Evolutionary conservation across 2,329 filamentous ascomycete genomes (phyloP), one percentile per base, ranked within the genome.

Genomic region (Scedosporium aurantiacum): DNA sequence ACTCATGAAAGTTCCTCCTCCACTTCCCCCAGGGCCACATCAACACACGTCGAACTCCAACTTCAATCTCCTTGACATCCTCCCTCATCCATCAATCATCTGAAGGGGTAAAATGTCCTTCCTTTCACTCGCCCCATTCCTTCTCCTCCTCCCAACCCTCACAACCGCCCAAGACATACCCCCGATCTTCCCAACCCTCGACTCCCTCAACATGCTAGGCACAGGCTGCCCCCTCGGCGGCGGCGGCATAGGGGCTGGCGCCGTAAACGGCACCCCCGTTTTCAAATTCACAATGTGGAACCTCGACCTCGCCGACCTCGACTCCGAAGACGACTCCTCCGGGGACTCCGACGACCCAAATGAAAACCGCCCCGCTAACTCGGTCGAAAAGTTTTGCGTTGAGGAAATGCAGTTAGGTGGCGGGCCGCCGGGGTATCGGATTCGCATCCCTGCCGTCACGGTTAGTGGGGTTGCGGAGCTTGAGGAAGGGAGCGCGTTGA

Each of bases 221-320:
- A 41, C 59, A 47, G 59, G 59, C 60, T 61, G 50, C 41, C 60
- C 60, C 37, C 8, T 52, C 6, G 52, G 60, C 60, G 60, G 52
- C 32, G 60, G 18, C 21, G 52, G 60, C 37, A 28, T 57, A 32
- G 54, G 32, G 2, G 40, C 25, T 10, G 60, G 60, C 60, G 50
- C 54, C 32, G 32, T 56, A 7, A 28, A 57, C 52, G 60, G 52
- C 45, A 61, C 60, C 10, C 52, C 52, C 23, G 40, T 61, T 23
- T 61, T 61, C 60, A 43, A n/a, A 7, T 60, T 61, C 52, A 18
- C 45, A 14, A 23, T 16, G 28, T 61, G 60, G 60, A 37, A 23
- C 7, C 59, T 60, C 18, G 18, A 56, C 40, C 57, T 57, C 4
- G 58, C 57, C 57, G 56, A 55, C 7, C 58, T 55, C 45, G 32